Conservation (phyloP, 2,329 filamentous ascomycete genomes). For the Fusarium stilboides region DNA sequence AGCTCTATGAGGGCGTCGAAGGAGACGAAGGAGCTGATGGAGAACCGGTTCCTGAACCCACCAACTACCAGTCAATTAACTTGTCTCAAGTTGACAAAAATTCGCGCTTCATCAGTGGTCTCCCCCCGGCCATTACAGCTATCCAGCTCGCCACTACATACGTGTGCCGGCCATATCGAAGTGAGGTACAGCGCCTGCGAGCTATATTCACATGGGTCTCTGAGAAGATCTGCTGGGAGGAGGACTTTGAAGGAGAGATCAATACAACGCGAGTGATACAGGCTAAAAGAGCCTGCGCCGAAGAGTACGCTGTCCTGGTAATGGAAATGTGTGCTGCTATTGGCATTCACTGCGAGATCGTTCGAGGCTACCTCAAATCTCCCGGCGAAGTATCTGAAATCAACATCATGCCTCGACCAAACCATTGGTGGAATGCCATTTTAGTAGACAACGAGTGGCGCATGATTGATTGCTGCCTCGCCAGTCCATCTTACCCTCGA, state of each 20-base stretch:
- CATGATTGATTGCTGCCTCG: constrained; percentile 93
- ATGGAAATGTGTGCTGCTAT: constrained; percentile 95
- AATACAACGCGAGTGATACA: constrained; percentile 89
- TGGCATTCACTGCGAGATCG: constrained; percentile 87
- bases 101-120: constrained; percentile 86
- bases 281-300: constrained; percentile 84
- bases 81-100: constrained; percentile 95
- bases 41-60: constrained; percentile 83
- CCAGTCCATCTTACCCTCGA: constrained; percentile 90
- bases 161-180: constrained; percentile 93
- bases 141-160: constrained; percentile 89
- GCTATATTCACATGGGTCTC: constrained; percentile 98
- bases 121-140: constrained; percentile 87
- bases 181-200: constrained; percentile 90
- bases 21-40: constrained; percentile 93
- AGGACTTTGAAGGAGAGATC: constrained; percentile 88
- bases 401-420: constrained; percentile 85
- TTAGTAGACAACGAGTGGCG: constrained; percentile 96
- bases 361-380: constrained; percentile 90
- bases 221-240: constrained; percentile 96
- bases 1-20: constrained; percentile 86
- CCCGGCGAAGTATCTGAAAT: constrained; percentile 88
- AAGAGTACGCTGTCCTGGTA: constrained; percentile 91
- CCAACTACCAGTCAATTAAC: constrained; percentile 85
- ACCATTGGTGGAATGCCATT: constrained; percentile 98